Evolutionary conservation across 228 moss, liverwort and hornwort species (phyloP), one percentile per base, ranked within the genome.

Genomic region (Sphagnum fallax): DNA sequence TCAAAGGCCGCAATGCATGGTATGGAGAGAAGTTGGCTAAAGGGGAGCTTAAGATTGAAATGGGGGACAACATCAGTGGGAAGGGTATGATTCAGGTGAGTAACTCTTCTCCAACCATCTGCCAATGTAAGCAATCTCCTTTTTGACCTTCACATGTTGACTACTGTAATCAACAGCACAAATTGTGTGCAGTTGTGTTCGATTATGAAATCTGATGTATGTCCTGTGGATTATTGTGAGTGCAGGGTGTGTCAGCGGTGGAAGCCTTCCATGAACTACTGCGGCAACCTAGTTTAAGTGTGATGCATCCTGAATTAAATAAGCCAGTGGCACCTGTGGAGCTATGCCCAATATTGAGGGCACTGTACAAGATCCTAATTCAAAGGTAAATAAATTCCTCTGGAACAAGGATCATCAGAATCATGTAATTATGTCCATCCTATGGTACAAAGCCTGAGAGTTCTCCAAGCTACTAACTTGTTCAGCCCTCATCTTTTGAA

Each of bases 1-100:
- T 98, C 32, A 98, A 98, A 75, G 98, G 98, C 67, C 92, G 98
- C 16, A 98, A 98, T 89, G 98, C 98, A 8, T 94, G 98, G 98
- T 98, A 94, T 75, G 98, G 98, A 18, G 84, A 90, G 63, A 85
- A 87, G 80, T 78, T 98, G 62, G 98, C 98, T 48, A 89, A 78
- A 78, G 94, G 94, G 67, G 98, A 94, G 70, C 87, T 98, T 66
- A 80, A 75, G 5, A 90, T 90, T 70, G 84, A 89, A 69, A 90
- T 92, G 92, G 98, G 98, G 74, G 98, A 93, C 67, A 98, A 80
- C 50, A 89, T 98, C 16, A 89, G 80, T 55, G 98, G 98, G 51
- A 98, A 86, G 80, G 98, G 98, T 77, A 94, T 92, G 84, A 98
- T 98, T 76, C 98, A 98, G 98, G 98, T 98, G 16, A 67, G 80